phyloP scores from a whole-genome alignment of 208 protist genomes.

The Trypanosoma melophagium region DNA sequence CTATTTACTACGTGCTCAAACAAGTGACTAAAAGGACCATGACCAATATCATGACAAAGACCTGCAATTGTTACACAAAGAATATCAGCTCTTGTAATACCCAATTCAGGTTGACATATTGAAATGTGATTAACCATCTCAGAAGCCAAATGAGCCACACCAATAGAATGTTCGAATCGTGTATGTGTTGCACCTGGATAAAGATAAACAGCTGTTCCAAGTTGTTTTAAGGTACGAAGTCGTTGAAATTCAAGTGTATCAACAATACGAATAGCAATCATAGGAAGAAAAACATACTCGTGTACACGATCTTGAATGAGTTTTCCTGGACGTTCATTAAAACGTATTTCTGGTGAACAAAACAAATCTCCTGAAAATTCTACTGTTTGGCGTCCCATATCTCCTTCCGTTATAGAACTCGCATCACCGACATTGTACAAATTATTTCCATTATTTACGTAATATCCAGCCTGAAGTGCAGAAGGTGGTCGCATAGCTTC shows the following conservation, averaged over 20 bases:
- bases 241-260: conserved; percentile 92
- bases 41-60: conserved; percentile 90
- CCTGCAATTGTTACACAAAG: conserved; percentile 76
- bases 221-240: conserved; percentile 84
- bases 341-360: neutral
- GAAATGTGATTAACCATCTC: conserved; percentile 41
- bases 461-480: neutral
- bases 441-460: neutral
- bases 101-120: conserved; percentile 62
- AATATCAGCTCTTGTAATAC: conserved; percentile 50
- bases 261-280: conserved; percentile 79
- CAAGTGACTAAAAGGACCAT: conserved; percentile 89
- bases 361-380: conserved; percentile 1
- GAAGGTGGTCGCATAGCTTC: neutral
- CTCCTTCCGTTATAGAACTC: neutral
- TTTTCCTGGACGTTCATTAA: conserved; percentile 30
- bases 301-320: conserved; percentile 91
- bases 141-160: conserved; percentile 69
- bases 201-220: conserved; percentile 74
- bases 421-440: neutral
- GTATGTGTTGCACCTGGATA: conserved; percentile 81
- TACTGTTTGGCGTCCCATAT: neutral
- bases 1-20: conserved; percentile 71
- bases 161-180: conserved; percentile 89
- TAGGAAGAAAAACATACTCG: conserved; percentile 90